phyloP scores from a whole-genome alignment of 345 rosid genomes.

The Triadica sebifera region DNA sequence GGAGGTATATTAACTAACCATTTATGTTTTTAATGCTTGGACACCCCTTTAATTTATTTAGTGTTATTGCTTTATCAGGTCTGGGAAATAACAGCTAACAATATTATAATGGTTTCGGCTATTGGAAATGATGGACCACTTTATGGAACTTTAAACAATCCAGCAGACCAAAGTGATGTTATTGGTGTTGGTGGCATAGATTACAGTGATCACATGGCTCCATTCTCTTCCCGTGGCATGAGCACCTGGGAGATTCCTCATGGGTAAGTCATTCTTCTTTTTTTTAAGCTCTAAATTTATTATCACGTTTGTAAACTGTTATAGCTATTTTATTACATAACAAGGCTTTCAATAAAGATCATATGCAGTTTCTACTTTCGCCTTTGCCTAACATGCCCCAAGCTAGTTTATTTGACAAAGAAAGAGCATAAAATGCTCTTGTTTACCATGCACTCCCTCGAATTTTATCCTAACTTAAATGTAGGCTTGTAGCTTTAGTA shows the following conservation, averaged over 20 bases:
- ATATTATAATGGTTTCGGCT: constrained; percentile 98
- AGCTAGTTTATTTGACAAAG: neutral
- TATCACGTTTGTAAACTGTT: neutral
- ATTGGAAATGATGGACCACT: constrained; percentile 99
- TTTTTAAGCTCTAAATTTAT: constrained; percentile 1
- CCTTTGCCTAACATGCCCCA: neutral
- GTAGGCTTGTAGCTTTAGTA: neutral
- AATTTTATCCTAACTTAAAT: neutral
- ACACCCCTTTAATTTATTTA: constrained; percentile 6
- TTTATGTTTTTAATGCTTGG: constrained; percentile 9
- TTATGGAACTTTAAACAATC: constrained; percentile 93
- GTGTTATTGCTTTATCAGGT: constrained; percentile 49
- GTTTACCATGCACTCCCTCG: neutral
- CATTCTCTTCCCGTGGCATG: constrained; percentile 99
- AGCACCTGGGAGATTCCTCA: constrained; percentile 99
- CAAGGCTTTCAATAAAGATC: neutral
- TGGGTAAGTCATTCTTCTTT: constrained; percentile 53
- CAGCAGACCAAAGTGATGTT: constrained; percentile 98
- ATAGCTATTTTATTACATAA: neutral
- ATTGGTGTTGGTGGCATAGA: constrained; percentile 99
- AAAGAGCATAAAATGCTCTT: neutral
- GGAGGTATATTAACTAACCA: neutral
- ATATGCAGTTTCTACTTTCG: neutral
- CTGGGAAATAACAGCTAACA: constrained; percentile 99
- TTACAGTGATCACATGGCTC: constrained; percentile 91